Evolutionary conservation across 129 eudicot genomes (phyloP).

Genomic region (Mikania micrantha): DNA sequence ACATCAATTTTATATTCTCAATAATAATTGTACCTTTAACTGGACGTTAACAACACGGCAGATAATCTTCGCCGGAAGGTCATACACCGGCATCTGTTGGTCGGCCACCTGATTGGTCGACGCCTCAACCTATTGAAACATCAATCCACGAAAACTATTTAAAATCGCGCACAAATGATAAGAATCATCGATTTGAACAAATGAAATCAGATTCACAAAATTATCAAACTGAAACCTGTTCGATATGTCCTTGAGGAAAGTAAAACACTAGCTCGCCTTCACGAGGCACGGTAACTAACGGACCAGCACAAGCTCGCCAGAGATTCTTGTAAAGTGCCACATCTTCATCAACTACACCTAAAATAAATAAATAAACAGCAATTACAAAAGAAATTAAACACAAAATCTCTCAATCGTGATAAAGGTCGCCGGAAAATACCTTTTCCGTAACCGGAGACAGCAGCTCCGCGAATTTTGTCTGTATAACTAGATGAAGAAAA

Average conservation of each 20-base stretch:
- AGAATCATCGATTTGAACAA: background rate
- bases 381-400: background rate
- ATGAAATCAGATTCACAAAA: background rate
- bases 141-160: background rate
- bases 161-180: background rate
- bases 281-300: slow-evolving; percentile 87
- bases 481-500: slow-evolving; percentile 37
- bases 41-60: slow-evolving; percentile 75
- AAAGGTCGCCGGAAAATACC: slow-evolving; percentile 37
- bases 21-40: slow-evolving; percentile 49
- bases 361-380: background rate
- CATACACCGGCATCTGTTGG: slow-evolving; percentile 89
- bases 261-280: slow-evolving; percentile 69
- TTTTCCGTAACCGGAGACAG: slow-evolving; percentile 42
- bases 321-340: slow-evolving; percentile 80
- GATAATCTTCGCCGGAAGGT: slow-evolving; percentile 85
- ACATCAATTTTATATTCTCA: background rate
- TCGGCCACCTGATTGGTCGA: slow-evolving; percentile 94
- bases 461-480: slow-evolving; percentile 33
- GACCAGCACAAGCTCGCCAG: slow-evolving; percentile 98
- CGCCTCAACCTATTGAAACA: slow-evolving; percentile 74
- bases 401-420: background rate
- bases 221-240: slow-evolving; percentile 51
- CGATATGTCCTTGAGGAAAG: slow-evolving; percentile 98
- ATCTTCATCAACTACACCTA: slow-evolving; percentile 59